Percentiles rank a stretch among this genome's conserved stretches.
Conservation (phyloP, 768 basidiomycete species). For the Baorangia bicolor region DNA sequence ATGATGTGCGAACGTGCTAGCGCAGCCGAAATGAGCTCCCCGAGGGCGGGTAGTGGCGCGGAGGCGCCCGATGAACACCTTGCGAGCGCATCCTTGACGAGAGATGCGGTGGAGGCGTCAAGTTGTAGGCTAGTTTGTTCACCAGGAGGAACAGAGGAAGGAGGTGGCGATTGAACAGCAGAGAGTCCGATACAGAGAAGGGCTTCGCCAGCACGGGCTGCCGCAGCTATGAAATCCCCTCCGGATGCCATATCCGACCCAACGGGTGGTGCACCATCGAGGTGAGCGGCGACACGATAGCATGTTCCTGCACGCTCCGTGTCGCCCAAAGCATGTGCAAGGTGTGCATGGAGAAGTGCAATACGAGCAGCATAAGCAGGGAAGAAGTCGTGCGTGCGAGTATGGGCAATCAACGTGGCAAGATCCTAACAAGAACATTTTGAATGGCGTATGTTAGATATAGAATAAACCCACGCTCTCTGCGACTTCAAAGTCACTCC, state of each 20-base stretch:
- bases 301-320: constrained; percentile 54
- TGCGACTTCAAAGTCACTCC: constrained; percentile 66
- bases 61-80: constrained; percentile 25
- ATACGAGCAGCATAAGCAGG: constrained; percentile 57
- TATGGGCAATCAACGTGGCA: constrained; percentile 54
- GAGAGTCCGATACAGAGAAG: constrained; percentile 48
- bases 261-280: constrained; percentile 38
- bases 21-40: constrained; percentile 20
- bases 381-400: constrained; percentile 59
- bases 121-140: constrained; percentile 14
- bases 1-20: constrained; percentile 26
- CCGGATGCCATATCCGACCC: constrained; percentile 14
- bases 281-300: constrained; percentile 59
- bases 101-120: constrained; percentile 15
- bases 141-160: not conserved
- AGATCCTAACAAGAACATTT: constrained; percentile 32
- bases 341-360: constrained; percentile 67
- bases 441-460: not conserved
- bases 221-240: constrained; percentile 42
- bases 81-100: constrained; percentile 28
- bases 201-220: constrained; percentile 53
- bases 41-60: constrained; percentile 14
- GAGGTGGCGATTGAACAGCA: constrained; percentile 2
- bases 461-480: constrained; percentile 43
- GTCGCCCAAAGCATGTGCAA: constrained; percentile 65